Base-by-base conservation (phyloP, 1,284 basidiomycete species). In the Tranzscheliella williamsii region DNA sequence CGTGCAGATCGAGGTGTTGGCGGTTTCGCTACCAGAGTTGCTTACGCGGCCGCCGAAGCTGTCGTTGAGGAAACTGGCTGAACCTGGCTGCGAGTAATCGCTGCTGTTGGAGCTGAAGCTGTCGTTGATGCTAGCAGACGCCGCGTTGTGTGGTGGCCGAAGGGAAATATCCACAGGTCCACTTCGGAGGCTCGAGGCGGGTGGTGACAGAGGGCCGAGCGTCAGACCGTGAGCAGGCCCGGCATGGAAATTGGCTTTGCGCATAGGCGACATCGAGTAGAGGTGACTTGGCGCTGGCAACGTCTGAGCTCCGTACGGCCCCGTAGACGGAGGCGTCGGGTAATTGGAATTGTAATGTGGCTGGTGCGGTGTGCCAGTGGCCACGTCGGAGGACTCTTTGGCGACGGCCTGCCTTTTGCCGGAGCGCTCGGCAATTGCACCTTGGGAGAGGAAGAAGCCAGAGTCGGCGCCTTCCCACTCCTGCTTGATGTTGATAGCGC, bases 41-140 rank as follows among this genome's bases (percentile, higher is more conserved):
- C 52, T 51, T 35, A 41, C 50, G 43, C 50, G 54, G 30, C 37
- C 58, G 17, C 37, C 47, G 31, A 55, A 62, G 52, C 52, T 62
- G 38, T 62, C 58, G 22, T 62, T 35, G 48, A 62, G 50, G 48
- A 62, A 62, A 44, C 48, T 51, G 27, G 52, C 58, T 20, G 58
- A 62, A 27, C 38, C 38, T 16, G 58, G 58, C 36, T 62, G 58
- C 29, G 58, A 62, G 32, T 55, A 41, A 15, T 62, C 58, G 48
- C 47, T 51, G 52, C 52, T 62, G 48, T 32, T 55, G 34, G 37
- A 42, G 48, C 52, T 62, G 41, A 51, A 48, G 48, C 58, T 62
- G 20, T 54, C 52, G 26, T 62, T 62, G 18, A 47, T 18, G 29
- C 45, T 44, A 37, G 24, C n/a, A 45, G 27, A 13, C 36, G 27